phyloP scores from a whole-genome alignment of 306 rosid species.

The Ormosia semicastrata region DNA sequence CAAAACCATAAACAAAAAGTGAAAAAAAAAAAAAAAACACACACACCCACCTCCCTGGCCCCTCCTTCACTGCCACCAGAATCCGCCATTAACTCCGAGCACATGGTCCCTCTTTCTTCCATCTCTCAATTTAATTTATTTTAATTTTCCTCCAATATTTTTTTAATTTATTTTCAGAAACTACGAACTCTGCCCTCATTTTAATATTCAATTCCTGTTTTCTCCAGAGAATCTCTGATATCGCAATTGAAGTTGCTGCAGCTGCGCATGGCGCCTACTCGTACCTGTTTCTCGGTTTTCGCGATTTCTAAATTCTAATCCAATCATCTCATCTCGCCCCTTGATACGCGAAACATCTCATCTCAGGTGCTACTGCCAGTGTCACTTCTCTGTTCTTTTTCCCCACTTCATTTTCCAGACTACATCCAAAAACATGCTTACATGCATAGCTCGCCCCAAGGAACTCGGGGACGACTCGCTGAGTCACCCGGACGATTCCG shows the following conservation, averaged over 20 bases:
- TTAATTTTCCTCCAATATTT: not conserved
- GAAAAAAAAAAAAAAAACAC: not conserved
- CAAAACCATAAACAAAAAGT: not conserved
- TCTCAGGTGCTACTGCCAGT: not conserved
- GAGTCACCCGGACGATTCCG: slow-evolving; percentile 58
- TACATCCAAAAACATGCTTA: slow-evolving; percentile 53
- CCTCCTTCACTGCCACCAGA: not conserved
- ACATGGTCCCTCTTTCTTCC: slow-evolving; percentile 20
- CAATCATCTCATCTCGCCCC: not conserved
- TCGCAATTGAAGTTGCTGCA: slow-evolving; percentile 31
- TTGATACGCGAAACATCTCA: not conserved
- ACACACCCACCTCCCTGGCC: not conserved
- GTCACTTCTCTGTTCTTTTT: no score
- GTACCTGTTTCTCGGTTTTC: slow-evolving; percentile 16
- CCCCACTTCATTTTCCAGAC: no score
- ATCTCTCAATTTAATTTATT: not conserved
- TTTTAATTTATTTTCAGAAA: not conserved
- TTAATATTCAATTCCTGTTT: not conserved
- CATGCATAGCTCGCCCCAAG: slow-evolving; percentile 95
- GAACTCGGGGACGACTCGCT: slow-evolving; percentile 66
- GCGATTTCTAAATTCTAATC: not conserved
- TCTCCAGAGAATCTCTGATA: slow-evolving; percentile 42
- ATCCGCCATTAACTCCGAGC: slow-evolving; percentile 22
- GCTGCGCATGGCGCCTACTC: slow-evolving; percentile 14
- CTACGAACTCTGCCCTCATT: not conserved